A percentile compares a stretch with the other conserved stretches of the same genome.
phyloP scores from a whole-genome alignment of 768 basidiomycete species.

The Rhodotorula sphaerocarpa region DNA sequence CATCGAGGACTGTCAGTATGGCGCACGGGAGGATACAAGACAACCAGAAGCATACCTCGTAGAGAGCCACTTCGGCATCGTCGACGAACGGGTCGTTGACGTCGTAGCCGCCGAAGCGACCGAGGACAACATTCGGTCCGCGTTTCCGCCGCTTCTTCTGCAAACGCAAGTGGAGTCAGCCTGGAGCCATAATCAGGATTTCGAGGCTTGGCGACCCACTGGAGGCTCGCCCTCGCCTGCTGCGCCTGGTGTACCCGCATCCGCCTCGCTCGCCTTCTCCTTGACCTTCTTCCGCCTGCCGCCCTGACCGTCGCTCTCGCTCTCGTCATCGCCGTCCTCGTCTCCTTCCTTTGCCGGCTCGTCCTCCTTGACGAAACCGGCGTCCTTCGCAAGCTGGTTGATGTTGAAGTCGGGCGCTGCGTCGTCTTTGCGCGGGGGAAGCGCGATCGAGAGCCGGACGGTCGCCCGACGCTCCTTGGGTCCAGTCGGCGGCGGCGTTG shows the following conservation, averaged over 20 bases:
- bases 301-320: constrained; percentile 22
- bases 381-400: constrained; percentile 12
- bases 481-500: constrained; percentile 16
- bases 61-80: constrained; percentile 83
- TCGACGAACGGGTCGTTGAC: constrained; percentile 89
- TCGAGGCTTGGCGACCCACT: background rate
- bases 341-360: constrained; percentile 3
- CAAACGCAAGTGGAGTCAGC: background rate
- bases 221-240: background rate
- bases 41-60: no score
- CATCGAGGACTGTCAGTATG: no score
- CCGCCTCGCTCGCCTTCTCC: constrained; percentile 4
- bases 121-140: constrained; percentile 31
- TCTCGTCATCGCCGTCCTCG: constrained; percentile 3
- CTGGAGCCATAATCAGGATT: background rate
- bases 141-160: constrained; percentile 30
- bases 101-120: constrained; percentile 74
- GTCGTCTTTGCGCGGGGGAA: constrained; percentile 1
- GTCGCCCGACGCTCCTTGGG: constrained; percentile 13
- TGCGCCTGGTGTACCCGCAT: background rate
- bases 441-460: constrained; percentile 12
- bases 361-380: constrained; percentile 16
- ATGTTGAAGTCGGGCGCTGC: constrained; percentile 22
- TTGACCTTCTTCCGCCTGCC: constrained; percentile 12
- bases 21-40: no score